Conservation (phyloP, 2,329 filamentous ascomycete species). For the Neofusicoccum sp. region DNA sequence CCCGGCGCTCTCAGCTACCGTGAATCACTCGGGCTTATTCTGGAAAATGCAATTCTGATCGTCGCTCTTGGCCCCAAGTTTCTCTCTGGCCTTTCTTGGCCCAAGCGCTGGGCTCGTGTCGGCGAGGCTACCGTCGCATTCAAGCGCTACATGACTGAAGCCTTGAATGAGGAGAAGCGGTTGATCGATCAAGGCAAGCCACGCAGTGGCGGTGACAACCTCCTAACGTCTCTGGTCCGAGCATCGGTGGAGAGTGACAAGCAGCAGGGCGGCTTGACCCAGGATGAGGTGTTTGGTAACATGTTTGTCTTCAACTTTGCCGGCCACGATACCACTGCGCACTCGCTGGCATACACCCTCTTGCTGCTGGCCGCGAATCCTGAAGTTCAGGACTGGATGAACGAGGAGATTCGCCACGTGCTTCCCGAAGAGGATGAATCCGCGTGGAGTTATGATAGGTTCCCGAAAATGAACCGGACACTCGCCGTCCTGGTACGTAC, state of each 20-base stretch:
- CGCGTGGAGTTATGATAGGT: constrained; percentile 42
- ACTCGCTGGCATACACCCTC: constrained; percentile 47
- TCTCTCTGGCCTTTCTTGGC: background rate
- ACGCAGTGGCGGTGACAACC: constrained; percentile 2
- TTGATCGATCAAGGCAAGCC: background rate
- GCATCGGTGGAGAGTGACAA: background rate
- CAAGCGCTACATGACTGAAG: constrained; percentile 23
- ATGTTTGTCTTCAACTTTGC: constrained; percentile 54
- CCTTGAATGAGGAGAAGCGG: constrained; percentile 10
- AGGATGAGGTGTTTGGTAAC: constrained; percentile 53
- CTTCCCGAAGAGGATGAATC: constrained; percentile 21
- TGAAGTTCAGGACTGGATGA: constrained; percentile 50
- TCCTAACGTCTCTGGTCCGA: constrained; percentile 19
- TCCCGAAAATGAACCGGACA: constrained; percentile 47
- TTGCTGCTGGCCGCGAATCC: constrained; percentile 50
- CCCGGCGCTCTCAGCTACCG: background rate
- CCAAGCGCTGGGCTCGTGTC: constrained; percentile 5
- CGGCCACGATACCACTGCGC: constrained; percentile 56
- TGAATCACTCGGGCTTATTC: background rate
- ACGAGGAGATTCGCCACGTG: constrained; percentile 41
- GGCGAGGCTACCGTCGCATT: constrained; percentile 20
- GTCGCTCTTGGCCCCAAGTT: constrained; percentile 20
- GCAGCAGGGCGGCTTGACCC: background rate
- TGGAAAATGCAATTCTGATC: constrained; percentile 18
- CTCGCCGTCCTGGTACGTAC: constrained; percentile 33